These are phyloP conservation scores for Neoboletus magnificus DNA, from an alignment of 768 basidiomycete species.

Conservation along the genomic window DNA sequence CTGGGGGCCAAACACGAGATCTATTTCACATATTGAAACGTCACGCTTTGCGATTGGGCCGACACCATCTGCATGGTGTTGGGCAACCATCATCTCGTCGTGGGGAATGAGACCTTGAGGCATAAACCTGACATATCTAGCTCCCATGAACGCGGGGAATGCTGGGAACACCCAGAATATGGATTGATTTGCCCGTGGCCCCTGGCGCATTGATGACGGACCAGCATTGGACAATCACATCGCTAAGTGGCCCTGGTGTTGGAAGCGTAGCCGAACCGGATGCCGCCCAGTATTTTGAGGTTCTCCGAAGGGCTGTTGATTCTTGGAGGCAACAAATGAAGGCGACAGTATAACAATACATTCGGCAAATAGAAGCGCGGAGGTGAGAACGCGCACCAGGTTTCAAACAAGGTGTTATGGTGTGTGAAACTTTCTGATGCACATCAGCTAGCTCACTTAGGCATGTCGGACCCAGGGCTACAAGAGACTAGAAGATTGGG, in stretches of 20 bases:
- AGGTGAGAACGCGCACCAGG: neutral
- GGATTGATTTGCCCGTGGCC: neutral
- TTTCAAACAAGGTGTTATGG: neutral
- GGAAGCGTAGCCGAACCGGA: neutral
- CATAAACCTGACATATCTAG: neutral
- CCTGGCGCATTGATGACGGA: neutral
- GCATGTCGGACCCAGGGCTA: neutral
- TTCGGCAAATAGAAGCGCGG: neutral
- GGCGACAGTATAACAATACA: neutral
- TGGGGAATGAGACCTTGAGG: neutral
- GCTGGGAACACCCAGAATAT: neutral
- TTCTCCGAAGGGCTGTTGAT: neutral
- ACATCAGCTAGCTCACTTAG: neutral
- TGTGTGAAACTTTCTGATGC: neutral
- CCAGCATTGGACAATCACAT: neutral
- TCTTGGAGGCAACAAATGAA: neutral
- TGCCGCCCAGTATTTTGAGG: no score
- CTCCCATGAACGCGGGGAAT: neutral
- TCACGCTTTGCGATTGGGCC: neutral
- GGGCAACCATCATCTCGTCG: neutral
- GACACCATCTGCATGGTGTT: neutral
- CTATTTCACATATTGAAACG: neutral
- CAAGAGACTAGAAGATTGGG: neutral
- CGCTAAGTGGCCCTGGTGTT: neutral
- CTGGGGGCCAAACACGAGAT: constrained; percentile 2